Evolutionary conservation across 164 flowering plant species (phyloP).

Genomic region (Taxillus chinensis): DNA sequence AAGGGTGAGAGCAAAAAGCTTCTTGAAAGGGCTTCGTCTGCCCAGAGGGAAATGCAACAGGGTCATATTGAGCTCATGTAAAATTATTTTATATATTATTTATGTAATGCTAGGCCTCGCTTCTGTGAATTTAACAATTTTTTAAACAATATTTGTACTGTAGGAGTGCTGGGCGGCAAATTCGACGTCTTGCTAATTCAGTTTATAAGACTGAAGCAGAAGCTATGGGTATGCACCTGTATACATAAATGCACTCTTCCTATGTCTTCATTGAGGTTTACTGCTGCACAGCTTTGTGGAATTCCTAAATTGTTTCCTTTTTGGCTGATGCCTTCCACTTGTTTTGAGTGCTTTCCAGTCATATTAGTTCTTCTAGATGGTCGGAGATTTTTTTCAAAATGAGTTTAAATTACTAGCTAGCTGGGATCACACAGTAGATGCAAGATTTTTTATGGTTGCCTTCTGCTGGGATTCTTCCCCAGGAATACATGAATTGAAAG

Average conservation of each 20-base stretch:
- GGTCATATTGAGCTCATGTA: constrained; percentile 64
- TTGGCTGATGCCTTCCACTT: no score
- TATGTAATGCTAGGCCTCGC: neutral
- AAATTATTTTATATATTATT: constrained; percentile 1
- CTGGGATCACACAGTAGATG: no score
- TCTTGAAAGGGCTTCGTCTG: constrained; percentile 73
- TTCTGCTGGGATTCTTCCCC: no score
- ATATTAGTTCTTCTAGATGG: no score
- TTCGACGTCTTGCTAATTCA: constrained; percentile 55
- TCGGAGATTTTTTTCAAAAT: no score
- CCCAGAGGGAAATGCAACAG: constrained; percentile 72
- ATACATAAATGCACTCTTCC: neutral
- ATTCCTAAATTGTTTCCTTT: no score
- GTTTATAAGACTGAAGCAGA: constrained; percentile 54
- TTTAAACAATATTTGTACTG: constrained; percentile 8
- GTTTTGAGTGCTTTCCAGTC: no score
- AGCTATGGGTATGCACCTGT: constrained; percentile 56
- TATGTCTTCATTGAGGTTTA: no score
- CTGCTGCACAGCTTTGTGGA: no score
- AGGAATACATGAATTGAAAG: no score
- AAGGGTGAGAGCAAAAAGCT: constrained; percentile 79
- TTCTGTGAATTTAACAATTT: neutral
- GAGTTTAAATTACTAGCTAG: no score
- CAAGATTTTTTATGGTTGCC: no score
- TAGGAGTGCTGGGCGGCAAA: constrained; percentile 57